A percentile compares a stretch with the other conserved stretches of the same genome.
Conservation (phyloP, 2,329 filamentous ascomycete species). For the Talaromyces pinophilus region DNA sequence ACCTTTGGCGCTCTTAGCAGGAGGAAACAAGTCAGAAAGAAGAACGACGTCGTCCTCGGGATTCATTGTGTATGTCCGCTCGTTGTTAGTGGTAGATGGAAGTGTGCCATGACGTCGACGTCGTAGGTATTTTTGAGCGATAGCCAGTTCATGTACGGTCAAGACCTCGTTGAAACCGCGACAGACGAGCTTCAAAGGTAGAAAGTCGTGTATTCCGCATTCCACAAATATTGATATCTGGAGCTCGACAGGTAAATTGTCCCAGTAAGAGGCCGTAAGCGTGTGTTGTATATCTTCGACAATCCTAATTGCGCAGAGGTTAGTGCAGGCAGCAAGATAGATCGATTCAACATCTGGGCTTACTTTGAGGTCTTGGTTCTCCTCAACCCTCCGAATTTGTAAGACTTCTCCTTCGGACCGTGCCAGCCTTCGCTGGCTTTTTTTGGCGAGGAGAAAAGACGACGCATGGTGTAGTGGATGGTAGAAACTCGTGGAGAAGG, state of each 20-base stretch:
- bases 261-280: constrained; percentile 38
- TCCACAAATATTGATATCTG: constrained; percentile 45
- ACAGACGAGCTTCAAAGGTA: constrained; percentile 43
- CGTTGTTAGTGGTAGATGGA: constrained; percentile 40
- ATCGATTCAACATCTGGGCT: background rate
- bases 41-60: constrained; percentile 48
- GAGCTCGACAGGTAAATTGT: constrained; percentile 44
- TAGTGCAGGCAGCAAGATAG: background rate
- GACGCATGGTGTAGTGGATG: constrained; percentile 35
- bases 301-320: background rate
- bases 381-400: constrained; percentile 33
- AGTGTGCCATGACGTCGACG: constrained; percentile 46
- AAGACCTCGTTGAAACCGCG: constrained; percentile 41
- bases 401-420: constrained; percentile 34
- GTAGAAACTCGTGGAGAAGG: background rate
- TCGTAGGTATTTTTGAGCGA: constrained; percentile 46
- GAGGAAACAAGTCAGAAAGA: constrained; percentile 47
- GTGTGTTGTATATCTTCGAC: background rate
- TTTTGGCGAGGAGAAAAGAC: constrained; percentile 35
- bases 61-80: constrained; percentile 42
- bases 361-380: constrained; percentile 27
- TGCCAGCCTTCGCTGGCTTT: constrained; percentile 37
- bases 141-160: constrained; percentile 40
- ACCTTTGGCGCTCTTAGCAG: constrained; percentile 38
- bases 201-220: constrained; percentile 42